phyloP scores from a whole-genome alignment of 257 asterid genomes.

The Solanum arcanum region DNA sequence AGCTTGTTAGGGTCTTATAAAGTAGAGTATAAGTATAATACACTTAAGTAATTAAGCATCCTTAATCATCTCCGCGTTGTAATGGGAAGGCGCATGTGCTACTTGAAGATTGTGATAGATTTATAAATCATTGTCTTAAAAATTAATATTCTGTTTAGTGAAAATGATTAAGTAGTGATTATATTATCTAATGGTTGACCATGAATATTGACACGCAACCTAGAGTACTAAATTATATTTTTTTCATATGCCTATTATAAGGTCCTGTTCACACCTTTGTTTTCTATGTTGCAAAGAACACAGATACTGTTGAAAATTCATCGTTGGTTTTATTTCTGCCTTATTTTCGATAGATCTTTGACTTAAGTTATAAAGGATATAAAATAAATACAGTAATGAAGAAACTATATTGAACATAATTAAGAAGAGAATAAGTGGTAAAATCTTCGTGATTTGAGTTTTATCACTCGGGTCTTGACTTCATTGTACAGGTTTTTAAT shows the following conservation, averaged over 20 bases:
- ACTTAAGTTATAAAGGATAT: not conserved
- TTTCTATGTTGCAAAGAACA: not conserved
- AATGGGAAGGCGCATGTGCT: not conserved
- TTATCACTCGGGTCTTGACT: not conserved
- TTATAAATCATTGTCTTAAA: not conserved
- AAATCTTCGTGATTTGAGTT: not conserved
- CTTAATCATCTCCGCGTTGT: not conserved
- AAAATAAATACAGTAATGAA: not conserved
- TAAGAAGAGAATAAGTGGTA: not conserved
- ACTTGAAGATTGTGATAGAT: not conserved
- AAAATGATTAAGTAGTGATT: not conserved
- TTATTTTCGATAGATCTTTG: not conserved
- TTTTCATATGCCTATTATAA: not conserved
- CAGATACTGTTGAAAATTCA: not conserved
- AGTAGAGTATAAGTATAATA: not conserved
- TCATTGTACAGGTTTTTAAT: not conserved
- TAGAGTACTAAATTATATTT: not conserved
- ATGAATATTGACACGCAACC: not conserved
- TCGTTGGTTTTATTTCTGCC: accelerated
- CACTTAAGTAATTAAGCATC: not conserved
- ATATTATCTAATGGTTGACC: not conserved
- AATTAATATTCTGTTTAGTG: not conserved
- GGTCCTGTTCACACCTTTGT: not conserved
- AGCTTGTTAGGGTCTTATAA: not conserved
- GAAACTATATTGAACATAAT: no score